These are phyloP conservation scores for Microdochium paspali DNA, from an alignment of 2,329 filamentous ascomycete genomes.

Conservation along the genomic window DNA sequence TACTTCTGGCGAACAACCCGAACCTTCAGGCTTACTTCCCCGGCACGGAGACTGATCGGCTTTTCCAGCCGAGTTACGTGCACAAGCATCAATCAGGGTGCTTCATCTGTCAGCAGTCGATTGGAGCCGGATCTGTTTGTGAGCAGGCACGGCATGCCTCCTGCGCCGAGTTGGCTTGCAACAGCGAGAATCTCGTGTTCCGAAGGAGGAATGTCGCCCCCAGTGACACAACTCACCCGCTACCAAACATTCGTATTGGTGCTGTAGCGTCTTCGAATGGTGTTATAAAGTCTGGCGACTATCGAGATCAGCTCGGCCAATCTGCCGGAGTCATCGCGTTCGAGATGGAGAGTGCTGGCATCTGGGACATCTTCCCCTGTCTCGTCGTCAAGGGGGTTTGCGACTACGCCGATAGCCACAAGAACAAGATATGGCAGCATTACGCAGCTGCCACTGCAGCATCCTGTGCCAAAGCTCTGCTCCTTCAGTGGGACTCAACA, in stretches of 20 bases:
- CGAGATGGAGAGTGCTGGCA: conserved; percentile 5
- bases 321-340: conserved; percentile 11
- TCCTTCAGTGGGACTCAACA: neutral
- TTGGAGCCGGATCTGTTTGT: conserved; percentile 7
- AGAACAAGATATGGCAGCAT: conserved; percentile 1
- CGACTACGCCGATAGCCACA: conserved; percentile 1
- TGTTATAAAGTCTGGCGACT: conserved; percentile 6
- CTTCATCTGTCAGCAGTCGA: neutral
- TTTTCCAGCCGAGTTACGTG: neutral
- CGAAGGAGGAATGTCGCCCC: too few species aligned
- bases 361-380: neutral
- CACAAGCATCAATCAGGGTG: conserved; percentile 7
- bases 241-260: conserved; percentile 7
- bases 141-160: conserved; percentile 7
- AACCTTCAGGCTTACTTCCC: neutral
- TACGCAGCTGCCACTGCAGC: conserved; percentile 1
- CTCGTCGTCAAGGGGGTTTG: neutral
- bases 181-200: too few species aligned
- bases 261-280: conserved; percentile 7
- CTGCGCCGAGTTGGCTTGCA: conserved; percentile 18
- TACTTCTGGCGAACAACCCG: conserved; percentile 1
- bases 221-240: neutral
- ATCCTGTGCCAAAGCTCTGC: conserved; percentile 1
- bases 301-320: conserved; percentile 8
- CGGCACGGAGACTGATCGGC: neutral